phyloP scores from a whole-genome alignment of 2,329 filamentous ascomycete species.

The Microcyclosporella mali region DNA sequence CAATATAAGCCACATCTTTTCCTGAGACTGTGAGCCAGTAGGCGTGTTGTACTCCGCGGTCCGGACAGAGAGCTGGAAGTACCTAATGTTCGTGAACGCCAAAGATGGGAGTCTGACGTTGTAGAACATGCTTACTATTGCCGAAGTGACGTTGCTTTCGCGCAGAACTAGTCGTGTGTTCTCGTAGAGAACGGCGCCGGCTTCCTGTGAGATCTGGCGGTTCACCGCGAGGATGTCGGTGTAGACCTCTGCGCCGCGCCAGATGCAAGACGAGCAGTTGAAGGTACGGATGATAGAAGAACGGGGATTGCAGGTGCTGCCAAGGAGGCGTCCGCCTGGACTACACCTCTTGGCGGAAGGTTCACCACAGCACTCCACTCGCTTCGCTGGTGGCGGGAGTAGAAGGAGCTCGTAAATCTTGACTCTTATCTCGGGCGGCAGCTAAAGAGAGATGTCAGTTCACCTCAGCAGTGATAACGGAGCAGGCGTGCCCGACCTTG shows the following conservation, averaged over 20 bases:
- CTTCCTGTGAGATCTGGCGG: constrained; percentile 1
- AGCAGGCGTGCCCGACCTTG: too few relatives aligned
- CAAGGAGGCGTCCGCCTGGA: neutral
- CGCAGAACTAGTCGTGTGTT: neutral
- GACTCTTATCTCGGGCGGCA: neutral
- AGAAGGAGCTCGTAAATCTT: neutral
- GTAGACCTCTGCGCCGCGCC: neutral
- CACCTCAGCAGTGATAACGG: too few relatives aligned
- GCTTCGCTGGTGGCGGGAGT: neutral
- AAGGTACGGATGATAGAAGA: neutral
- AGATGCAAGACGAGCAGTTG: neutral
- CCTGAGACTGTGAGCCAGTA: too few relatives aligned
- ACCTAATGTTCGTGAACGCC: neutral
- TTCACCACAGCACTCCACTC: neutral
- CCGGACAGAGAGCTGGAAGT: too few relatives aligned
- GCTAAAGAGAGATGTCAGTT: neutral
- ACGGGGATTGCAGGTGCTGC: neutral
- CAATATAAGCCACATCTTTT: too few relatives aligned
- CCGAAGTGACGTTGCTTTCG: neutral
- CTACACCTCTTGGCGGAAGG: neutral
- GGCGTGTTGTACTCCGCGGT: too few relatives aligned
- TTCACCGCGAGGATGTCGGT: neutral
- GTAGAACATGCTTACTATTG: neutral
- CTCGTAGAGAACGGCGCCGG: neutral
- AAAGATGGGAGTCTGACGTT: neutral